Conservation (phyloP, 352 stramenopile species). For the Phytophthora multivora region DNA sequence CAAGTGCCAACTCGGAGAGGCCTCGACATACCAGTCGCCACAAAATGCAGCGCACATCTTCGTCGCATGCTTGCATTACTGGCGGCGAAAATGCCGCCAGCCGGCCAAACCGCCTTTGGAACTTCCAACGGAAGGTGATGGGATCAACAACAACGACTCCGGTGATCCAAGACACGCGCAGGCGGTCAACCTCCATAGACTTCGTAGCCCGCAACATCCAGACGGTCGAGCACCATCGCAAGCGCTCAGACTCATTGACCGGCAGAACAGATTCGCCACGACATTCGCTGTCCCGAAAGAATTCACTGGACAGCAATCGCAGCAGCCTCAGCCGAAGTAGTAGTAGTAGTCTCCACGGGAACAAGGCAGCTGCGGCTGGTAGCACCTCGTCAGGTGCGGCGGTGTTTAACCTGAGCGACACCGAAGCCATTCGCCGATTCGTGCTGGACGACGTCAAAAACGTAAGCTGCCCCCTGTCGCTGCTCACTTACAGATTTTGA, state of each 20-base stretch:
- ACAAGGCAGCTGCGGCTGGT: constrained; percentile 18
- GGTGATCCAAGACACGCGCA: constrained; percentile 27
- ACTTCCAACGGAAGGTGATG: constrained; percentile 28
- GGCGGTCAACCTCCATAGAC: constrained; percentile 39
- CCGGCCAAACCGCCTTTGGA: constrained; percentile 17
- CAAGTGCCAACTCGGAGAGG: constrained; percentile 4
- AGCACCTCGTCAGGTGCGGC: constrained; percentile 13
- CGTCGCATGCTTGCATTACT: constrained; percentile 35
- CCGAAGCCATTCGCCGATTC: constrained; percentile 65
- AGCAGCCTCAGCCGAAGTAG: constrained; percentile 25
- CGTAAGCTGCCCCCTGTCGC: constrained; percentile 28
- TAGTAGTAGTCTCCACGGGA: constrained; percentile 31
- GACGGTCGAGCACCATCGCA: constrained; percentile 40
- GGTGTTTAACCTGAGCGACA: constrained; percentile 60
- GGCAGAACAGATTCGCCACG: constrained; percentile 34
- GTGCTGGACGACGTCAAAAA: constrained; percentile 73
- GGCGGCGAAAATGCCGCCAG: constrained; percentile 22
- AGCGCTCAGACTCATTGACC: constrained; percentile 34
- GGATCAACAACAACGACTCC: constrained; percentile 5
- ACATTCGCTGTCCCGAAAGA: constrained; percentile 35
- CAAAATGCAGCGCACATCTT: constrained; percentile 55
- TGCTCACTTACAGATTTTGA: neutral
- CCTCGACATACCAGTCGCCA: constrained; percentile 27
- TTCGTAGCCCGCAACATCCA: constrained; percentile 49
- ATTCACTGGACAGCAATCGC: constrained; percentile 32